Conservation (phyloP, 2,329 filamentous ascomycete species). For the Purpureocillium takamizusanense region DNA sequence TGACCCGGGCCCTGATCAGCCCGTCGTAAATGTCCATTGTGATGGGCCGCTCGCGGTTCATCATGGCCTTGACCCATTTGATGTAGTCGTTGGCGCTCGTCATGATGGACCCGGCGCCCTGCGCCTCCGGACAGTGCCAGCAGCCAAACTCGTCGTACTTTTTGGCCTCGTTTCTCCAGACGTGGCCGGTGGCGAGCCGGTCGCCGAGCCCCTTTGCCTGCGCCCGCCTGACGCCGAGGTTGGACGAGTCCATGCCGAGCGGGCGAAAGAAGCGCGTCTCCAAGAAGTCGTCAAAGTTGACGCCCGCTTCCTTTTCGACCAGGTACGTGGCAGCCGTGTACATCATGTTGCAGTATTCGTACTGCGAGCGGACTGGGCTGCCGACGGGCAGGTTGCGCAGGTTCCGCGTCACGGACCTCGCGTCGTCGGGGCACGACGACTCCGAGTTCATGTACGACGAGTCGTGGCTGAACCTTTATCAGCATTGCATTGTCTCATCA, state of each 20-base stretch:
- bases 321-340: constrained; percentile 15
- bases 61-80: constrained; percentile 17
- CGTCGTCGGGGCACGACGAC: constrained; percentile 10
- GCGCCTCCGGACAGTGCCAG: constrained; percentile 13
- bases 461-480: constrained; percentile 11
- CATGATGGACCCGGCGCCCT: constrained; percentile 19
- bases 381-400: constrained; percentile 15
- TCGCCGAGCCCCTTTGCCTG: constrained; percentile 9
- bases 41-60: constrained; percentile 14
- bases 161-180: constrained; percentile 7
- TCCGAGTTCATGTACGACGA: constrained; percentile 11
- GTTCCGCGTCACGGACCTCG: constrained; percentile 15
- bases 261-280: constrained; percentile 12
- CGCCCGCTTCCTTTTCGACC: constrained; percentile 10
- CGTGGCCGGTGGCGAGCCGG: constrained; percentile 11
- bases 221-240: constrained; percentile 12
- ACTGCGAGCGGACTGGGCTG: constrained; percentile 12
- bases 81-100: constrained; percentile 18
- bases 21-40: constrained; percentile 14
- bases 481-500: neutral
- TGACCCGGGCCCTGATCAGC: constrained; percentile 10
- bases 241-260: constrained; percentile 7
- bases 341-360: constrained; percentile 19
- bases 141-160: constrained; percentile 4
- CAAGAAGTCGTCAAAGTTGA: constrained; percentile 12